Base-by-base conservation (phyloP, 805 yeast species). In the Cyberlindnera japonica region DNA sequence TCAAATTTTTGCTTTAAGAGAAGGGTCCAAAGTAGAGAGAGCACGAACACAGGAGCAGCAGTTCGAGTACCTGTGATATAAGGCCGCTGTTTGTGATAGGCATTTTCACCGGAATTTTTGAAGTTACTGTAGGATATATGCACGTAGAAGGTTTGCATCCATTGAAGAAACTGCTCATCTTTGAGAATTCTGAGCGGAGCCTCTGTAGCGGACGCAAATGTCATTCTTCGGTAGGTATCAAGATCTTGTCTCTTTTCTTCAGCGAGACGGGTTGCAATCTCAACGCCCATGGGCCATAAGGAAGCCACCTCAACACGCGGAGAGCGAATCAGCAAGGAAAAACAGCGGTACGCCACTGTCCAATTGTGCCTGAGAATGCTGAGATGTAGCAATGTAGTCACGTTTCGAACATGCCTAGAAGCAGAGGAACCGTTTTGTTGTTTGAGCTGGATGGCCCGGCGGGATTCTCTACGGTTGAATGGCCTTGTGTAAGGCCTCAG, bases 281-380 rank as follows among this genome's bases (percentile, higher is more conserved):
- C 81, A 5, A 77, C 57, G 0, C 84, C 89, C 1, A 81, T 26
- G 0, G 83, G 74, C 90, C 90, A 83, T 10, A 81, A 53, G 3
- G 72, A 60, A 39, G 78, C 63, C 6, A 81, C 55, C 53, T 83
- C 86, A 10, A 75, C 67, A 1, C 57, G 57, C 1, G 73, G 73
- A 1, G 74, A 49, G 37, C 82, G 57, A 3, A 79, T 54, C 17
- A 83, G 54, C 2, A 76, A 38, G 9, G 75, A 57, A 48, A 78
- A 77, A 7, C 77, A 60, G 39, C 68, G 68, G 50, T 75, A 78
- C 0, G 85, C 83, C 13, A 65, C 33, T 6, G 55, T 50, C 88
- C 88, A 83, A 8, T 78, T 69, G 22, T 63, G 54, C 26, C 68
- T 59, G 30, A 74, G 51, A 4, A 83, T 54, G 41, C 68, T 67